Conservation (phyloP, 2,329 filamentous ascomycete species). For the Echinosphaeria canescens region DNA sequence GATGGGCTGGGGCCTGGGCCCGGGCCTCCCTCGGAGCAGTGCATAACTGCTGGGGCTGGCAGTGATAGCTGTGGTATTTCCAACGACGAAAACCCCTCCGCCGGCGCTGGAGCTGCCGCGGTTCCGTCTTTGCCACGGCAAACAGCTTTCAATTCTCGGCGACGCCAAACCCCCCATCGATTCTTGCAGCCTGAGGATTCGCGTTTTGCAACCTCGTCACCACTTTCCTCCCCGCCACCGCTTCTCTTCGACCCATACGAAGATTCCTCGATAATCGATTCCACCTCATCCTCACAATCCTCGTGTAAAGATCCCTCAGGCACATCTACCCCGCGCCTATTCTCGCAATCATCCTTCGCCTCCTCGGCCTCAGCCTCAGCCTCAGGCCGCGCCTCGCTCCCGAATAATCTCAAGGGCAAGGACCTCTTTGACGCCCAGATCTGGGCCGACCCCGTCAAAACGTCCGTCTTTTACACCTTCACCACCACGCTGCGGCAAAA, state of each 20-base stretch:
- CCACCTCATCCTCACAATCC: slow-evolving; percentile 2
- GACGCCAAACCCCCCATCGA: slow-evolving; percentile 3
- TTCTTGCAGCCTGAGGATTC: too few species aligned
- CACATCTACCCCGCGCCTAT: slow-evolving; percentile 13
- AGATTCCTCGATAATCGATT: slow-evolving; percentile 5
- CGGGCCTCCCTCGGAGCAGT: too few species aligned
- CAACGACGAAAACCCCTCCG: neutral
- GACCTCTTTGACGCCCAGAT: slow-evolving; percentile 52
- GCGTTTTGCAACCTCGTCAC: slow-evolving; percentile 21
- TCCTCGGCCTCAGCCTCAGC: too few species aligned
- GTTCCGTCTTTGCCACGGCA: slow-evolving; percentile 5
- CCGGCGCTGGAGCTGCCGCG: neutral
- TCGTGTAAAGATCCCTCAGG: slow-evolving; percentile 17
- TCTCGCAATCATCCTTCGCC: slow-evolving; percentile 9
- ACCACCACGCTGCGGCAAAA: slow-evolving; percentile 44
- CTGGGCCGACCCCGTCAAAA: slow-evolving; percentile 45
- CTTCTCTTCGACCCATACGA: slow-evolving; percentile 27
- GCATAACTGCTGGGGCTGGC: too few species aligned
- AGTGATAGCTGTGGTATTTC: too few species aligned
- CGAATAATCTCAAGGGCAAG: slow-evolving; percentile 45
- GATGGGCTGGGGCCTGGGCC: too few species aligned
- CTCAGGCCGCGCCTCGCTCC: slow-evolving; percentile 13
- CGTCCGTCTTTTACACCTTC: slow-evolving; percentile 52
- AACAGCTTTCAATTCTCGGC: slow-evolving; percentile 7
- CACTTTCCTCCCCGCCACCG: slow-evolving; percentile 32